These are phyloP conservation scores for Camellia granthamiana DNA, from an alignment of 148 eudicot genomes.

Conservation along the genomic window DNA sequence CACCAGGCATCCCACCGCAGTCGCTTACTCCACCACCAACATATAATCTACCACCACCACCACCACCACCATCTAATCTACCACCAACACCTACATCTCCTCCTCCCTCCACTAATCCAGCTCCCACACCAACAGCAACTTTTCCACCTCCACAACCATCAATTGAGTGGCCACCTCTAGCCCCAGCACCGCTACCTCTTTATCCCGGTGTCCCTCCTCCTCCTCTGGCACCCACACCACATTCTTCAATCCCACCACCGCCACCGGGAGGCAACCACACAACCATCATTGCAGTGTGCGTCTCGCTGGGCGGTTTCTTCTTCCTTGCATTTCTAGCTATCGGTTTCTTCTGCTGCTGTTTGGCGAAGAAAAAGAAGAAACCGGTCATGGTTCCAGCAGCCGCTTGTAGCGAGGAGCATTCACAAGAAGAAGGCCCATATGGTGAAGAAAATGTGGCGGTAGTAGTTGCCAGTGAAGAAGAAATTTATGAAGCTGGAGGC, in stretches of 20 bases:
- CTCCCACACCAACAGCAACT: background rate
- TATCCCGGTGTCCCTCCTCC: conserved; percentile 6
- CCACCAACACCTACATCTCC: background rate
- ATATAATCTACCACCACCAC: background rate
- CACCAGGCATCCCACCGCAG: conserved; percentile 7
- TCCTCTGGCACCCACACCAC: conserved; percentile 7
- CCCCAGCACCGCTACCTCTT: conserved; percentile 18
- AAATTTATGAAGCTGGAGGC: conserved; percentile 17
- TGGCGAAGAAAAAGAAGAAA: conserved; percentile 48
- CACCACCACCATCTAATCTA: background rate
- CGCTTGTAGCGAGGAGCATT: conserved; percentile 18
- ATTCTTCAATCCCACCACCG: conserved; percentile 20
- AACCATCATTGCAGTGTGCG: conserved; percentile 39
- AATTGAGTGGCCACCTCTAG: background rate
- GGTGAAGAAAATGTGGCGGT: background rate
- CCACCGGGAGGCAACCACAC: conserved; percentile 38
- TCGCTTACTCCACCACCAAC: background rate
- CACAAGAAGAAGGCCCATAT: background rate
- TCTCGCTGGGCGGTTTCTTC: conserved; percentile 49
- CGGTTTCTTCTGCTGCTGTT: conserved; percentile 52
- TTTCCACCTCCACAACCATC: background rate
- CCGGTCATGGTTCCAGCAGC: conserved; percentile 31
- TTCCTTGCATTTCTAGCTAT: conserved; percentile 56
- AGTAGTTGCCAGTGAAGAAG: background rate
- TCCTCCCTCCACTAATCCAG: background rate